phyloP scores from a whole-genome alignment of 1,284 basidiomycete genomes.

The Rhodotorula sp. region DNA sequence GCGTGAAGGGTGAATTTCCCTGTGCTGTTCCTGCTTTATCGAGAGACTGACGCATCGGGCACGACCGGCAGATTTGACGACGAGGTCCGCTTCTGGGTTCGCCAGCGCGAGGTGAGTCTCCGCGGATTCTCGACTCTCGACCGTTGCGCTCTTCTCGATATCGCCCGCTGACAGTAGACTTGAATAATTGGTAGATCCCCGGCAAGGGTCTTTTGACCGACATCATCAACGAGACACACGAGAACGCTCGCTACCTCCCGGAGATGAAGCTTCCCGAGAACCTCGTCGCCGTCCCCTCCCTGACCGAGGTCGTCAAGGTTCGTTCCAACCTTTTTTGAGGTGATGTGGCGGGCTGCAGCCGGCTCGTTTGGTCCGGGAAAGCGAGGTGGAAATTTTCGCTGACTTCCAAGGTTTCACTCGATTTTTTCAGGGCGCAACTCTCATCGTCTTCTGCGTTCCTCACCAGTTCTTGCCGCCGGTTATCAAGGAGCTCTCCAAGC shows the following conservation, averaged over 20 bases:
- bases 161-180: background rate
- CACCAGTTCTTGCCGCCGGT: conserved; percentile 48
- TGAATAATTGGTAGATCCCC: conserved; percentile 25
- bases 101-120: conserved; percentile 35
- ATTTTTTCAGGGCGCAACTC: conserved; percentile 25
- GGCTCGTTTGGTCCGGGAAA: too few species aligned
- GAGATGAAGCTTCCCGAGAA: conserved; percentile 57
- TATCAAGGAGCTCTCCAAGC: conserved; percentile 38
- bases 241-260: conserved; percentile 59
- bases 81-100: conserved; percentile 41
- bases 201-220: conserved; percentile 38
- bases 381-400: too few species aligned
- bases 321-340: background rate
- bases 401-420: too few species aligned
- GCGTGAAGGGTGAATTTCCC: conserved; percentile 24
- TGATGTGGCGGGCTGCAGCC: too few species aligned
- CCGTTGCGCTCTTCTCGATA: background rate
- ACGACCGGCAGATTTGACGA: conserved; percentile 25
- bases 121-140: background rate
- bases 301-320: conserved; percentile 56
- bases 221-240: conserved; percentile 53
- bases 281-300: conserved; percentile 55
- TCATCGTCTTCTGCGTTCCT: conserved; percentile 42
- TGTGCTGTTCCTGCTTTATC: rapidly evolving
- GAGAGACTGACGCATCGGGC: background rate